Percentiles rank a stretch among this genome's conserved stretches.
These are phyloP conservation scores for Tolypocladium guangdongense DNA, from an alignment of 2,329 filamentous ascomycete species.

Conservation along the genomic window DNA sequence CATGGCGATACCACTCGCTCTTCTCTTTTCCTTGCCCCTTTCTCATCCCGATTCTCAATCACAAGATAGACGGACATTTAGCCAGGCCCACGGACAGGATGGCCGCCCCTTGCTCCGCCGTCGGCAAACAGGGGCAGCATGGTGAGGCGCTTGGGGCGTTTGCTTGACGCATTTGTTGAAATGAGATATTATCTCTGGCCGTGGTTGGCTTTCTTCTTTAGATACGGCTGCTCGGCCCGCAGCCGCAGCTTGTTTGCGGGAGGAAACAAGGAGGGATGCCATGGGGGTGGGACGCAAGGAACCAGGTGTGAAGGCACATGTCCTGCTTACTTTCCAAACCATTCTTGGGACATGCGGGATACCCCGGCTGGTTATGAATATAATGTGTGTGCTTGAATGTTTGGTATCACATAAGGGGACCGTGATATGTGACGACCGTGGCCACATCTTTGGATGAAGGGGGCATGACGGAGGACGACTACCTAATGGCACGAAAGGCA, in stretches of 20 bases:
- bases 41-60: neutral
- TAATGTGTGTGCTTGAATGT: slow-evolving; percentile 4
- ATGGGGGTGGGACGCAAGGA: neutral
- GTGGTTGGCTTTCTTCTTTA: neutral
- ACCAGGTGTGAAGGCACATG: neutral
- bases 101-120: neutral
- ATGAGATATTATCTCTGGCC: neutral
- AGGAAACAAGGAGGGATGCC: neutral
- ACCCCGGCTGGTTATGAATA: slow-evolving; percentile 9
- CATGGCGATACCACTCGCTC: neutral
- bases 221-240: neutral
- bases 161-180: neutral
- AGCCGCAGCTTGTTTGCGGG: neutral
- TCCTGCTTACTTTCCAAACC: neutral
- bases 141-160: neutral
- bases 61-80: neutral
- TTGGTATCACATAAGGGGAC: too few relatives aligned
- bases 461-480: neutral
- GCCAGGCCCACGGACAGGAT: neutral
- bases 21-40: neutral
- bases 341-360: slow-evolving; percentile 5
- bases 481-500: neutral
- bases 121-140: neutral
- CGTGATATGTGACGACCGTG: neutral
- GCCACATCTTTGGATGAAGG: neutral